These are phyloP conservation scores for Ustilago crameri DNA, from an alignment of 1,284 basidiomycete genomes.

Conservation along the genomic window DNA sequence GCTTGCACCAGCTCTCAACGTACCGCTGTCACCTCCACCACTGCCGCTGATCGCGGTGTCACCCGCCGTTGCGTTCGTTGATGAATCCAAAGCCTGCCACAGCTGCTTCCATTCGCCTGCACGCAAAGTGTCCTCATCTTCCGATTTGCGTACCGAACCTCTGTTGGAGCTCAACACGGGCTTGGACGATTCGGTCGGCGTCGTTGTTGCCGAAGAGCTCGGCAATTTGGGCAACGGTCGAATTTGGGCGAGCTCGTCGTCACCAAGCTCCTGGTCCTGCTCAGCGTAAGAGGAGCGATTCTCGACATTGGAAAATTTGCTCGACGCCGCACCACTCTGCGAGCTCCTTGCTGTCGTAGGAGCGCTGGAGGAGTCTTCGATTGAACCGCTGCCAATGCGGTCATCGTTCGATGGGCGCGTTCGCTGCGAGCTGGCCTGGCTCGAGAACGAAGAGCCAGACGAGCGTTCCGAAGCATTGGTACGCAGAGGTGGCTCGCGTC, in stretches of 20 bases:
- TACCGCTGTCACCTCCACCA: constrained; percentile 46
- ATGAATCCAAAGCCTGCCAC: constrained; percentile 31
- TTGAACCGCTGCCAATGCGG: constrained; percentile 31
- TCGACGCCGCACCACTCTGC: constrained; percentile 41
- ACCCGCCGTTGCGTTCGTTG: constrained; percentile 17
- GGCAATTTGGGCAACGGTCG: constrained; percentile 54
- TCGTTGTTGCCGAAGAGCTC: constrained; percentile 19
- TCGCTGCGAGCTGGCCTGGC: constrained; percentile 28
- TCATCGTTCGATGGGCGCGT: constrained; percentile 30
- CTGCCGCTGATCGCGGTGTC: constrained; percentile 43
- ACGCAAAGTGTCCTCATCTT: constrained; percentile 56
- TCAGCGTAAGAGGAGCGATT: constrained; percentile 19
- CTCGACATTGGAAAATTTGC: constrained; percentile 19
- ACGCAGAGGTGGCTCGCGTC: constrained; percentile 28
- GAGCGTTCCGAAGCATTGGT: constrained; percentile 52
- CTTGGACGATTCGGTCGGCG: constrained; percentile 22
- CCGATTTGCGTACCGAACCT: constrained; percentile 23
- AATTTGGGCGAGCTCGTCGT: constrained; percentile 52
- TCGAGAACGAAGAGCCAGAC: constrained; percentile 59
- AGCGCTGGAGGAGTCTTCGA: constrained; percentile 54
- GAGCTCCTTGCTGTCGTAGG: constrained; percentile 62
- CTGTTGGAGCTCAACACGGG: constrained; percentile 2
- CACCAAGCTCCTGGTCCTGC: constrained; percentile 45
- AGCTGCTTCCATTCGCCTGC: constrained; percentile 52
- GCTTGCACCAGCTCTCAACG: constrained; percentile 39